Evolutionary conservation across 345 rosid genomes (phyloP).

Genomic region (Turnera subulata): DNA sequence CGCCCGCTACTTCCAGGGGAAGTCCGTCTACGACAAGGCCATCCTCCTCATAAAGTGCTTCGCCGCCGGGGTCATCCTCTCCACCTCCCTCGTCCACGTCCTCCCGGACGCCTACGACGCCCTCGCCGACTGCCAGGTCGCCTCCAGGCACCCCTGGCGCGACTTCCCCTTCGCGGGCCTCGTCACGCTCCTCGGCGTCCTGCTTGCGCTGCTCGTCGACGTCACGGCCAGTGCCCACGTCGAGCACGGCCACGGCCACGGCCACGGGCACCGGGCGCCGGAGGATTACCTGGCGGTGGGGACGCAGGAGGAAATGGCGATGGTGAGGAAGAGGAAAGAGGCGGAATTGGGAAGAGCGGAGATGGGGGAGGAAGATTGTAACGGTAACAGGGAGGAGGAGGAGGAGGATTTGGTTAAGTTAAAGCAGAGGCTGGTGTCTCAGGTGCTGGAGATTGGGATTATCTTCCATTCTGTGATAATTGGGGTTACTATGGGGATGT

Average conservation of each 20-base stretch:
- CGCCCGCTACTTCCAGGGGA: slow-evolving; percentile 74
- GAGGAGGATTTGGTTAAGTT: slow-evolving; percentile 44
- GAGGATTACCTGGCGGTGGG: slow-evolving; percentile 38
- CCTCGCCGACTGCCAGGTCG: slow-evolving; percentile 67
- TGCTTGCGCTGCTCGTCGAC: slow-evolving; percentile 72
- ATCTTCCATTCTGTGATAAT: slow-evolving; percentile 92
- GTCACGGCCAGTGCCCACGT: slow-evolving; percentile 79
- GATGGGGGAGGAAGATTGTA: slow-evolving; percentile 14
- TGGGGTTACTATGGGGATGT: slow-evolving; percentile 96
- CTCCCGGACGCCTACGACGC: slow-evolving; percentile 82
- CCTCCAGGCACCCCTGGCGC: slow-evolving; percentile 75
- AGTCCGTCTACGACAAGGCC: slow-evolving; percentile 70
- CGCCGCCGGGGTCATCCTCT: slow-evolving; percentile 95
- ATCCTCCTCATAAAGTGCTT: slow-evolving; percentile 73
- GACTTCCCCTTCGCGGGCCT: slow-evolving; percentile 90
- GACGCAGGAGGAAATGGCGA: slow-evolving; percentile 23
- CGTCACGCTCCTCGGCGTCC: slow-evolving; percentile 60
- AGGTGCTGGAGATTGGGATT: slow-evolving; percentile 90
- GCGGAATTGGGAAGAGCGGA: slow-evolving; percentile 33
- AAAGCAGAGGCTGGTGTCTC: slow-evolving; percentile 82
- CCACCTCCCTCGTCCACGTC: slow-evolving; percentile 90
- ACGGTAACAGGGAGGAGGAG: neutral
- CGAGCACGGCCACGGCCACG: slow-evolving; percentile 42
- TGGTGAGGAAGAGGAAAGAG: slow-evolving; percentile 25
- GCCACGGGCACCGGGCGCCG: slow-evolving; percentile 23